Evolutionary conservation across 1,284 basidiomycete species (phyloP), one percentile per base, ranked within the genome.

Genomic region (Porodaedalea pini): DNA sequence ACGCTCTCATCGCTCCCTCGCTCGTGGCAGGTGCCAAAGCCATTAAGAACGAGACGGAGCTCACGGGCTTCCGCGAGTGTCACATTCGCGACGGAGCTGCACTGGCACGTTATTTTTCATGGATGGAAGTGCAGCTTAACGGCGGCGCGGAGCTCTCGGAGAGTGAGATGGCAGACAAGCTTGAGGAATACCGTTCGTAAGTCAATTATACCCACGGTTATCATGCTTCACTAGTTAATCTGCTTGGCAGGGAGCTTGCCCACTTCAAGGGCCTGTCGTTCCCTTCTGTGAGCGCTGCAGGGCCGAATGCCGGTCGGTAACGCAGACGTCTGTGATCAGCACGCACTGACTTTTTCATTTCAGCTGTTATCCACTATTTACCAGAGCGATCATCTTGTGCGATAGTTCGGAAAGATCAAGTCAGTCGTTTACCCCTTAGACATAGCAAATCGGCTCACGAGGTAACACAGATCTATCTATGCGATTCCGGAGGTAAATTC

Each of bases 21-120:
- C 88, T 90, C 2, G 77, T 98, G 11, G 83, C 88, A 10, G 86
- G 90, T 57, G 77, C 92, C 63, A 98, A 98, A 70, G 77, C 94
- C 4, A 85, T 94, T 71, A 98, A 98, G 78, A 98, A 97, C 65
- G 75, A 76, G 34, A 81, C 79, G 1, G 96, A 99, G 70, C 74
- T 96, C 10, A 85, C 90, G 68, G 96, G 96, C 0, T 98, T 98
- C 78, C 80, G 95, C 34, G 84, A 90, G 65, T 83, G 80, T 56
- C 94, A 99, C 69, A 85, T 97, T 47, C 82, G 94, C 8, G 96
- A 99, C 69, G 95, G 96, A 2, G 86, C 82, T 0, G 96, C 96
- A 0, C 78, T 98, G 41, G 83, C 80, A 6, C 81, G 86, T 10
- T 98, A 96, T 73, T 98, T 98, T 68, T 82, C 94, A 0, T 99